phyloP scores from a whole-genome alignment of 257 asterid species.

The Salvia rosmarinus region DNA sequence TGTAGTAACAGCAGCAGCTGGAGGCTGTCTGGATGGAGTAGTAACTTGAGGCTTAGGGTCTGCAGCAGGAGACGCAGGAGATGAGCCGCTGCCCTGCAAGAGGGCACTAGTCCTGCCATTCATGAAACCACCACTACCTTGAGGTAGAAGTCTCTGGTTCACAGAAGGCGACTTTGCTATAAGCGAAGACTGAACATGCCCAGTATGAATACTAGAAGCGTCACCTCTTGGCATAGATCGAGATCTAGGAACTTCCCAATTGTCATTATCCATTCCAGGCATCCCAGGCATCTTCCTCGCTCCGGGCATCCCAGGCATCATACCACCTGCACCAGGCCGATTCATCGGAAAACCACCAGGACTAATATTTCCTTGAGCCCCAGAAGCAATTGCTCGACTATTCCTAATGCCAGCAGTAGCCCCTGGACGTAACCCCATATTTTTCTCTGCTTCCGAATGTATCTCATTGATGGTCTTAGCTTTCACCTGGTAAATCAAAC shows the following conservation, averaged over 20 bases:
- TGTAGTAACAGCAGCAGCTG: conserved; percentile 37
- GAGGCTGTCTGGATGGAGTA: conserved; percentile 39
- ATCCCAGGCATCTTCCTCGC: conserved; percentile 83
- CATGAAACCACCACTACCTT: conserved; percentile 65
- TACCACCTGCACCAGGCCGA: conserved; percentile 88
- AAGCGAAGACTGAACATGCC: conserved; percentile 59
- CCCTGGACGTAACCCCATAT: conserved; percentile 95
- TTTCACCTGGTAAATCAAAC: conserved; percentile 56
- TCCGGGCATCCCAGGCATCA: conserved; percentile 99
- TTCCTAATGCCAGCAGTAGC: conserved; percentile 85
- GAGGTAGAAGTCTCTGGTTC: conserved; percentile 69
- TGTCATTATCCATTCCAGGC: conserved; percentile 79
- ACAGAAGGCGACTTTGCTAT: conserved; percentile 59
- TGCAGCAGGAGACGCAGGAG: conserved; percentile 43
- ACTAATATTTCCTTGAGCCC: conserved; percentile 61
- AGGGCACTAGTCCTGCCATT: conserved; percentile 76
- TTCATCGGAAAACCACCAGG: conserved; percentile 71
- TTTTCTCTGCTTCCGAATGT: conserved; percentile 94
- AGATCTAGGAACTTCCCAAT: conserved; percentile 87
- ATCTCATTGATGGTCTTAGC: conserved; percentile 95
- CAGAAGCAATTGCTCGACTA: conserved; percentile 55
- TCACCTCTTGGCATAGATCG: conserved; percentile 83
- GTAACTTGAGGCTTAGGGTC: conserved; percentile 50
- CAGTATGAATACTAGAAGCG: conserved; percentile 50
- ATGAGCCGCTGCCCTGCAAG: conserved; percentile 64